phyloP scores from a whole-genome alignment of 306 rosid species.

The Erythrophleum fordii region DNA sequence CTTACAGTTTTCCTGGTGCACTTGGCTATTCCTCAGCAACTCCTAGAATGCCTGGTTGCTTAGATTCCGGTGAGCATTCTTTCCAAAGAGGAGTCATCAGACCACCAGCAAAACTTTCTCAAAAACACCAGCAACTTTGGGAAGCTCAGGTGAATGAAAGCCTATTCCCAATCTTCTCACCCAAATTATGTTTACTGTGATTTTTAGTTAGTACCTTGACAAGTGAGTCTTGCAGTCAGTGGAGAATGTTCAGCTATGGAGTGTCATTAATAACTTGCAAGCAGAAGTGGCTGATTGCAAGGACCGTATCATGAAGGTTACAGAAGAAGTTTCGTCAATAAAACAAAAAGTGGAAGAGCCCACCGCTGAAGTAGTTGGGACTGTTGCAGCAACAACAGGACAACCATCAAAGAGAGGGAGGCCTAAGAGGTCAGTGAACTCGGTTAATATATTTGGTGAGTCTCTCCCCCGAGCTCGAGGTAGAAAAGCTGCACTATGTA shows the following conservation, averaged over 20 bases:
- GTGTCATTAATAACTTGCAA: slow-evolving; percentile 47
- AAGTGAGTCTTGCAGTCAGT: slow-evolving; percentile 47
- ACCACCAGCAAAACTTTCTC: slow-evolving; percentile 46
- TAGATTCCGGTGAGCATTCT: slow-evolving; percentile 37
- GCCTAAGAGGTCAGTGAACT: slow-evolving; percentile 42
- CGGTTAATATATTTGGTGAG: slow-evolving; percentile 34
- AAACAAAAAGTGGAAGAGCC: slow-evolving; percentile 44
- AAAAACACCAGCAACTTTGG: slow-evolving; percentile 62
- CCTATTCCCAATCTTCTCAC: slow-evolving; percentile 2
- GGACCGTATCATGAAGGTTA: slow-evolving; percentile 44
- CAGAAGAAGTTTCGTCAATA: slow-evolving; percentile 51
- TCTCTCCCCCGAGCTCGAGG: slow-evolving; percentile 36
- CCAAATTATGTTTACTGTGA: slow-evolving; percentile 10
- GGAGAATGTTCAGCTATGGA: slow-evolving; percentile 57
- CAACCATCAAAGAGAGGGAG: slow-evolving; percentile 56
- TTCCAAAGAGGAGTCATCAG: slow-evolving; percentile 46
- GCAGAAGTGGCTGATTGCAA: slow-evolving; percentile 56
- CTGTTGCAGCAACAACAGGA: slow-evolving; percentile 30
- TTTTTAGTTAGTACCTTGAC: background rate
- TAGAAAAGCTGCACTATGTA: slow-evolving; percentile 34
- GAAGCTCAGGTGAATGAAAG: slow-evolving; percentile 50
- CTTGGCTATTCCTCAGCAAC: slow-evolving; percentile 41
- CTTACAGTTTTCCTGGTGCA: slow-evolving; percentile 42
- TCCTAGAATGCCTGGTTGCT: slow-evolving; percentile 22
- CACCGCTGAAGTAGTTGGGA: slow-evolving; percentile 34